Conservation (phyloP, 2,329 filamentous ascomycete species). For the Beauveria pseudobassiana region DNA sequence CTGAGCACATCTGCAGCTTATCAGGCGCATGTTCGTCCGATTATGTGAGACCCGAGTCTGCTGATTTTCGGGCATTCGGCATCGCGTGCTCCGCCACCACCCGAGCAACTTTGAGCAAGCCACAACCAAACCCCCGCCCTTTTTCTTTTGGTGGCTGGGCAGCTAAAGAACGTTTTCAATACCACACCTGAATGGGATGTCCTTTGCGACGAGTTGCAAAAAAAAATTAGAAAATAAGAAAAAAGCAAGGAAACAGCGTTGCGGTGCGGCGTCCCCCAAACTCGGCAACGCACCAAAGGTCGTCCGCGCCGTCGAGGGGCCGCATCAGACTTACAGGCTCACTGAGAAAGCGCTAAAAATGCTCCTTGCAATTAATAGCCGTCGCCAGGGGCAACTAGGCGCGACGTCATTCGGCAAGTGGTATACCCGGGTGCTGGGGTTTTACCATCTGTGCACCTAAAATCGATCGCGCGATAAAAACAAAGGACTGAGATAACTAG, state of each 20-base stretch:
- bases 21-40: not conserved
- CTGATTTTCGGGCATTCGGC: not conserved
- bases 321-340: not conserved
- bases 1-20: not conserved
- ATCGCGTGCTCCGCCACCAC: not conserved
- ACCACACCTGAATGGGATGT: not conserved
- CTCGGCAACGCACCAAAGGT: not conserved
- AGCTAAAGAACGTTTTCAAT: not conserved
- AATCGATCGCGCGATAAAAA: conserved; percentile 6
- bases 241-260: not conserved
- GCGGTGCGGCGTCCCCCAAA: not conserved
- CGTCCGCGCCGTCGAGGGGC: not conserved
- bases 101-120: not conserved
- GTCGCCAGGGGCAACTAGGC: not conserved
- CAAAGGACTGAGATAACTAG: not conserved
- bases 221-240: too few relatives aligned
- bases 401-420: not conserved
- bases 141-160: not conserved
- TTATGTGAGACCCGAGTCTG: not conserved
- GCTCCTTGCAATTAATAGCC: conserved; percentile 9
- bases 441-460: not conserved
- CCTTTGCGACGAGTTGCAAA: not conserved
- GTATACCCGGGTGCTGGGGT: not conserved
- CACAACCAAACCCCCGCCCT: not conserved
- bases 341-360: not conserved